Evolutionary conservation across 108 stramenopile genomes (phyloP).

Genomic region (Cylindrotheca fusiformis): DNA sequence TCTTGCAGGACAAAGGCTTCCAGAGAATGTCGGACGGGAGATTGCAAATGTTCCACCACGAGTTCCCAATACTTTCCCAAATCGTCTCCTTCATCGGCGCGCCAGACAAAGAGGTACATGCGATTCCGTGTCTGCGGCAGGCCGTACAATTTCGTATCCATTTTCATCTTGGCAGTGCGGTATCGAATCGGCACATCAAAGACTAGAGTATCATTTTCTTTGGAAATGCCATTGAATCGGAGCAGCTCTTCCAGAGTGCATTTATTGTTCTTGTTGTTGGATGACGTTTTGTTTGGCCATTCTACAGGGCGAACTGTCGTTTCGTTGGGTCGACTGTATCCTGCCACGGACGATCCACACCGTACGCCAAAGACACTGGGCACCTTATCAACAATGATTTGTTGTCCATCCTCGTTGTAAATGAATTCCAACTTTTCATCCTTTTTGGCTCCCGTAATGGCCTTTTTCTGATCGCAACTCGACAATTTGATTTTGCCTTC

Average conservation of each 20-base stretch:
- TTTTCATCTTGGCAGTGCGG: slow-evolving; percentile 53
- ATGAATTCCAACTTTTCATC: no score
- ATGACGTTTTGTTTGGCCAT: no score
- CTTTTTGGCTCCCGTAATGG: slow-evolving; percentile 1
- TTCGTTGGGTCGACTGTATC: slow-evolving; percentile 36
- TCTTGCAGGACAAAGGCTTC: slow-evolving; percentile 68
- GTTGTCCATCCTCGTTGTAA: slow-evolving; percentile 14
- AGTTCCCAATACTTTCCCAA: slow-evolving; percentile 67
- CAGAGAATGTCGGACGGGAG: slow-evolving; percentile 63
- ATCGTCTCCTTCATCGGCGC: slow-evolving; percentile 51
- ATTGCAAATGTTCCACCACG: slow-evolving; percentile 54
- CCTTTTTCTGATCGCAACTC: slow-evolving; percentile 30
- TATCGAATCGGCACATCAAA: slow-evolving; percentile 58
- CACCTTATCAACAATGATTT: slow-evolving; percentile 44
- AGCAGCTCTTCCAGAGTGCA: slow-evolving; percentile 54
- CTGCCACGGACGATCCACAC: slow-evolving; percentile 54
- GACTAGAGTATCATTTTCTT: slow-evolving; percentile 47
- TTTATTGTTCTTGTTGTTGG: slow-evolving; percentile 24
- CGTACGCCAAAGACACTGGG: slow-evolving; percentile 57
- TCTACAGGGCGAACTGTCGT: slow-evolving; percentile 4
- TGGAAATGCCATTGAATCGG: slow-evolving; percentile 41
- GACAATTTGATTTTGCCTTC: slow-evolving; percentile 49
- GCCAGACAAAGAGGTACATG: slow-evolving; percentile 74
- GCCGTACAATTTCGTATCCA: slow-evolving; percentile 75
- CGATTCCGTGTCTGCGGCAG: slow-evolving; percentile 78